These are phyloP conservation scores for Botrytis paeoniae DNA, from an alignment of 2,329 filamentous ascomycete species.

Conservation along the genomic window DNA sequence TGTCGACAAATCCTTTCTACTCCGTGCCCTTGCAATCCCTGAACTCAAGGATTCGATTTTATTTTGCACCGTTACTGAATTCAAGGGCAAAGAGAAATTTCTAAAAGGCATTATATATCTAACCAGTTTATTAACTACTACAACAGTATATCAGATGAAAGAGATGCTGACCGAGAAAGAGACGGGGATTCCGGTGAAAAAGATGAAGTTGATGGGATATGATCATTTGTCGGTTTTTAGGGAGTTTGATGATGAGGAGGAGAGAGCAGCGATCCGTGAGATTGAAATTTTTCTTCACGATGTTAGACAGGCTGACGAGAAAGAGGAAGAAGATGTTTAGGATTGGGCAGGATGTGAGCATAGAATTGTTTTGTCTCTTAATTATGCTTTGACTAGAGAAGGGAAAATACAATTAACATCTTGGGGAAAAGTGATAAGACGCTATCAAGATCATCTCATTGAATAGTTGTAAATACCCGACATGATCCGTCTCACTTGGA, in stretches of 20 bases:
- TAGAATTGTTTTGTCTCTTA: neutral
- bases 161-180: neutral
- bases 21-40: neutral
- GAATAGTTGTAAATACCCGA: neutral
- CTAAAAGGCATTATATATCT: neutral
- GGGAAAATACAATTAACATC: neutral
- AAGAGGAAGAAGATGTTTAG: rapidly evolving
- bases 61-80: neutral
- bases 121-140: neutral
- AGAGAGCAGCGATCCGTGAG: neutral
- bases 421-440: neutral
- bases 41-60: neutral
- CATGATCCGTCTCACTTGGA: neutral
- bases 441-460: neutral
- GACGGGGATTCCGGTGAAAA: neutral
- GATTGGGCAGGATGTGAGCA: neutral
- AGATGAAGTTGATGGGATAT: neutral
- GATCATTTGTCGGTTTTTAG: neutral
- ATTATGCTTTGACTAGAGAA: neutral
- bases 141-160: neutral
- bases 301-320: neutral
- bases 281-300: neutral
- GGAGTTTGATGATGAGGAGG: constrained; percentile 3
- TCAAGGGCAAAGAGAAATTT: neutral
- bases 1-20: neutral